Percentiles rank a stretch among this genome's conserved stretches.
phyloP scores from a whole-genome alignment of 2,329 filamentous ascomycete genomes.

The Fusarium euwallaceae region DNA sequence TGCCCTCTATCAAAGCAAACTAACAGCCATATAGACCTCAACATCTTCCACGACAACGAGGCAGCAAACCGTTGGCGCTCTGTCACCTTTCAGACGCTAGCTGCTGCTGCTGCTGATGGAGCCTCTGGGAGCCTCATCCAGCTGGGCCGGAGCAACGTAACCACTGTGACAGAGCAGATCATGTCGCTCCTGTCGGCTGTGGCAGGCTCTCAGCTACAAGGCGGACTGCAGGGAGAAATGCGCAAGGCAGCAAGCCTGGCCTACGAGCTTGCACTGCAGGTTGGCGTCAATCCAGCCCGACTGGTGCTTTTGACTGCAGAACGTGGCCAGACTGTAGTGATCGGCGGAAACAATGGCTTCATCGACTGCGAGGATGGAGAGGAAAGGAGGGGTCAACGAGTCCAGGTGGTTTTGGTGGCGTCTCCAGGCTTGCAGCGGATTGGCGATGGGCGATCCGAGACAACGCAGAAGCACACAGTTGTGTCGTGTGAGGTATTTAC shows the following conservation, averaged over 20 bases:
- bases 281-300: background rate
- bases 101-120: background rate
- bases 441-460: slow-evolving; percentile 5
- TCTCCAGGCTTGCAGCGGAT: slow-evolving; percentile 7
- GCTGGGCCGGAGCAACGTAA: background rate
- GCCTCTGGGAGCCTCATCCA: background rate
- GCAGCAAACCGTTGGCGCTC: background rate
- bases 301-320: background rate
- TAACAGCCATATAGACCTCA: background rate
- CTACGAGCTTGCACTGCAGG: slow-evolving; percentile 1
- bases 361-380: slow-evolving; percentile 4
- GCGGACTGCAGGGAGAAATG: background rate
- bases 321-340: background rate
- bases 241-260: background rate
- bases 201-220: background rate
- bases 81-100: background rate
- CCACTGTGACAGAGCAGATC: background rate
- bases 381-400: background rate
- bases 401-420: background rate
- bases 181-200: background rate
- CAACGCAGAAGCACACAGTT: slow-evolving; percentile 3
- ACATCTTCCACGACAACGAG: background rate
- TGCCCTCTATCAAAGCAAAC: background rate
- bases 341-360: background rate
- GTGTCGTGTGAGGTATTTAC: slow-evolving; percentile 10